Evolutionary conservation across 805 yeast species (phyloP).

Genomic region (Metschnikowia sp.): DNA sequence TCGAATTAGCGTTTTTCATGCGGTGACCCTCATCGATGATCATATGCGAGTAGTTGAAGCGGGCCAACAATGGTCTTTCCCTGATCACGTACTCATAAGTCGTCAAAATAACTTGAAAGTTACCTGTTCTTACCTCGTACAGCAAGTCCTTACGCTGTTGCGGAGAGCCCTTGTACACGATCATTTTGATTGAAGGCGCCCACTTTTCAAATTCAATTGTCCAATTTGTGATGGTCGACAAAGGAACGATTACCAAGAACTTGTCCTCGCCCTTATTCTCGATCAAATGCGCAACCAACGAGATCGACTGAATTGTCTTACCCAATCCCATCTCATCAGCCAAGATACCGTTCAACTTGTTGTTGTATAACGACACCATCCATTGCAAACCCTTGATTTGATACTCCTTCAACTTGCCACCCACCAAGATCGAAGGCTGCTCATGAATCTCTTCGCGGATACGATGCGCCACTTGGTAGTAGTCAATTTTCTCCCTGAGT

Average conservation of each 20-base stretch:
- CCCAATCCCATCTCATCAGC: conserved; percentile 72
- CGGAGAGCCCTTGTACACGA: conserved; percentile 77
- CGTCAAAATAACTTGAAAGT: conserved; percentile 73
- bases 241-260: conserved; percentile 76
- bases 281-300: conserved; percentile 65
- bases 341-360: conserved; percentile 58
- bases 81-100: conserved; percentile 80
- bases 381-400: conserved; percentile 63
- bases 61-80: conserved; percentile 67
- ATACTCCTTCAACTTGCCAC: conserved; percentile 78
- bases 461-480: conserved; percentile 78
- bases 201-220: conserved; percentile 81
- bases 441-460: conserved; percentile 61
- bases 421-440: conserved; percentile 69
- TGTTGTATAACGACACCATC: conserved; percentile 64
- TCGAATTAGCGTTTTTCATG: conserved; percentile 77
- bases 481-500: conserved; percentile 64
- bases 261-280: conserved; percentile 69
- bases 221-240: conserved; percentile 85
- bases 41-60: conserved; percentile 80
- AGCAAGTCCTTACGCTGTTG: conserved; percentile 65
- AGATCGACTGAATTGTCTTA: conserved; percentile 73
- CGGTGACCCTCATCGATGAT: conserved; percentile 90
- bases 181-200: conserved; percentile 75
- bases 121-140: conserved; percentile 60